Conservation (phyloP, 202 grass and related monocot genomes). For the Carex arenaria region DNA sequence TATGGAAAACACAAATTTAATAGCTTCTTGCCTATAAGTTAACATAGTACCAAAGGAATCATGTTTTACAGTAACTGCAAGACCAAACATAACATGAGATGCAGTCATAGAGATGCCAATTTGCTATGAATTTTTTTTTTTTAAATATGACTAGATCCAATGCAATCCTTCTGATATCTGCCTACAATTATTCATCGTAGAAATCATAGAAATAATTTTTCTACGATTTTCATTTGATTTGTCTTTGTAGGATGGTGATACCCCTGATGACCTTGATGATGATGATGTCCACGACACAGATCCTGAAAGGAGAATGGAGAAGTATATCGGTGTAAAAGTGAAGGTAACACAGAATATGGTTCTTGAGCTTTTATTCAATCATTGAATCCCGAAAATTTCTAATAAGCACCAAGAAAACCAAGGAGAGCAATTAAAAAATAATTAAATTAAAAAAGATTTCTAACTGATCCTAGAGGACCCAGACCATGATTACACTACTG, state of each 20-base stretch:
- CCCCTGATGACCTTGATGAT: slow-evolving; percentile 74
- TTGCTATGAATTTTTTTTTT: background rate
- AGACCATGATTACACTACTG: background rate
- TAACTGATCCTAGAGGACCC: background rate
- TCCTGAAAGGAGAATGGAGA: slow-evolving; percentile 92
- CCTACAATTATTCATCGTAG: too few relatives aligned
- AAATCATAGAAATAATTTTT: background rate
- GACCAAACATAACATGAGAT: background rate
- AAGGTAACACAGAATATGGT: slow-evolving; percentile 40
- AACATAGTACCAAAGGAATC: background rate
- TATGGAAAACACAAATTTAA: background rate
- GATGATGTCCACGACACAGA: slow-evolving; percentile 64
- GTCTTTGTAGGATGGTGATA: slow-evolving; percentile 73
- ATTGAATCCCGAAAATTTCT: background rate
- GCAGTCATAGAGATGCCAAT: background rate
- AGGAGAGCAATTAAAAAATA: background rate
- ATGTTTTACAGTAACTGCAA: background rate
- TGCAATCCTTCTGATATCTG: background rate
- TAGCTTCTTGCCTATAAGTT: background rate
- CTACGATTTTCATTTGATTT: background rate
- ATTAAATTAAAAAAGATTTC: background rate
- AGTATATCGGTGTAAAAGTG: slow-evolving; percentile 96
- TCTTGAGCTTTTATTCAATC: background rate
- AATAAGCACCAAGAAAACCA: background rate
- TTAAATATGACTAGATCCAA: background rate